A percentile compares a stretch with the other conserved stretches of the same genome.
These are phyloP conservation scores for Curvularia sp. DNA, from an alignment of 2,329 filamentous ascomycete genomes.

Conservation along the genomic window DNA sequence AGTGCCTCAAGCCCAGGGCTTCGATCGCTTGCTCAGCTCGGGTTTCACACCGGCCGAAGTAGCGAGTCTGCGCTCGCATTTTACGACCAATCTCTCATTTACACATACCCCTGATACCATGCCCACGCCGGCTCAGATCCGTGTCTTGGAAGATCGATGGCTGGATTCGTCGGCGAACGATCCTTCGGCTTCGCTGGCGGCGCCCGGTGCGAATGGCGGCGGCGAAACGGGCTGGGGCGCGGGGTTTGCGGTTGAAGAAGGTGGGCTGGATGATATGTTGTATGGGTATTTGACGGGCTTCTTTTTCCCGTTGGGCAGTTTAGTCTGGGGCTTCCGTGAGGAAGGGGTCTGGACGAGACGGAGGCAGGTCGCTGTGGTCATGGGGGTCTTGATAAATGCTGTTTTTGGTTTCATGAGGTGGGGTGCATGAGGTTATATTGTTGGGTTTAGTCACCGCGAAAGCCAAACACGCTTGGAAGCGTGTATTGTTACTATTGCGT, in stretches of 20 bases:
- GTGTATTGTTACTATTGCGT: neutral
- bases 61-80: conserved; percentile 83
- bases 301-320: conserved; percentile 88
- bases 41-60: conserved; percentile 87
- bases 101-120: conserved; percentile 88
- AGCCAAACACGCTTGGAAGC: neutral
- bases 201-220: conserved; percentile 39
- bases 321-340: conserved; percentile 84
- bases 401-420: conserved; percentile 74
- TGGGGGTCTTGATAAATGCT: conserved; percentile 81
- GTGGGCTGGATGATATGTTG: conserved; percentile 81
- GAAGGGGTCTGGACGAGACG: conserved; percentile 86
- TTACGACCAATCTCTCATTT: conserved; percentile 80
- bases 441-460: conserved; percentile 23
- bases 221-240: conserved; percentile 55
- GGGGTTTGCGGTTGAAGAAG: conserved; percentile 62
- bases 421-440: conserved; percentile 45
- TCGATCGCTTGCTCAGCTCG: conserved; percentile 81
- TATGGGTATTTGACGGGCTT: conserved; percentile 91
- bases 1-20: conserved; percentile 79
- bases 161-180: conserved; percentile 69
- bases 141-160: conserved; percentile 86
- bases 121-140: conserved; percentile 77
- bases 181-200: conserved; percentile 50
- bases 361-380: conserved; percentile 84